phyloP scores from a whole-genome alignment of 257 asterid genomes.

The Ehretia macrophylla region DNA sequence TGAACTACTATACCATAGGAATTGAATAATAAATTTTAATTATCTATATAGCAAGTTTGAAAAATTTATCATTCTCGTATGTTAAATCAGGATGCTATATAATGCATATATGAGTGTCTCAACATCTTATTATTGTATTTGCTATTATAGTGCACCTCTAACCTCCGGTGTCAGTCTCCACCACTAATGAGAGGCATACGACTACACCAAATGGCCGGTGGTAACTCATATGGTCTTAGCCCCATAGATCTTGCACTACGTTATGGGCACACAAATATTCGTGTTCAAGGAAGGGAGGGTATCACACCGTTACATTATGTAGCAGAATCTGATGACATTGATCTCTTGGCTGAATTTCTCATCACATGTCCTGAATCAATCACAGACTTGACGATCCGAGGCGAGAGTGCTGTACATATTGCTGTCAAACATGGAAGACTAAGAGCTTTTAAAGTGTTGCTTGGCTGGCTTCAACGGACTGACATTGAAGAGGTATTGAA shows the following conservation, averaged over 20 bases:
- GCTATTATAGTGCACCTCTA: too few species aligned
- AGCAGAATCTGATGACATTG: neutral
- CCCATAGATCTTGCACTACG: conserved; percentile 21
- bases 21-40: too few species aligned
- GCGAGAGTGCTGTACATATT: conserved; percentile 16
- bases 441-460: conserved; percentile 12
- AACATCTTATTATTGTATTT: too few species aligned
- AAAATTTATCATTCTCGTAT: too few species aligned
- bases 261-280: neutral
- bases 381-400: conserved; percentile 8
- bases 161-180: too few species aligned
- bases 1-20: too few species aligned
- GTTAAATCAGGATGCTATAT: too few species aligned
- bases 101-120: too few species aligned
- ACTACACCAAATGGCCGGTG: too few species aligned
- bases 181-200: too few species aligned
- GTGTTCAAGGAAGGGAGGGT: conserved; percentile 8
- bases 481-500: neutral
- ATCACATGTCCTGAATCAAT: conserved; percentile 1
- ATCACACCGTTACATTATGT: conserved; percentile 9
- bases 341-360: conserved; percentile 10
- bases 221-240: conserved; percentile 23
- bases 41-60: too few species aligned
- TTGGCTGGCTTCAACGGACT: conserved; percentile 14
- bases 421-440: conserved; percentile 1